These are phyloP conservation scores for Globisporangium splendens DNA, from an alignment of 352 stramenopile species.

Conservation along the genomic window DNA sequence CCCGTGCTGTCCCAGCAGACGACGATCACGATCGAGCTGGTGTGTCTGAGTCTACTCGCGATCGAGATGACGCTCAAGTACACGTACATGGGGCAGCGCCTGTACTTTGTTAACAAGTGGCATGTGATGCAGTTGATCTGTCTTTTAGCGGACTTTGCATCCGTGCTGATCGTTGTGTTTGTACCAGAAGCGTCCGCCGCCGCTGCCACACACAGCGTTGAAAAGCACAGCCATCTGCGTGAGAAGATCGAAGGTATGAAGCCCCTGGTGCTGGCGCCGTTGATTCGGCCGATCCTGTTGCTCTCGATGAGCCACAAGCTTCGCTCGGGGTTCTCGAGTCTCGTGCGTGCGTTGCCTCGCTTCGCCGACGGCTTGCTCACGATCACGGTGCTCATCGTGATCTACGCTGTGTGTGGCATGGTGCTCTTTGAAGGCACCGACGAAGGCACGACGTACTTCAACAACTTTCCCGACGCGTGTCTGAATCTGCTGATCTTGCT, in stretches of 20 bases:
- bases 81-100: conserved; percentile 37
- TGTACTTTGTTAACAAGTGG: conserved; percentile 61
- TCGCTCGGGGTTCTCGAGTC: conserved; percentile 40
- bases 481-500: conserved; percentile 67
- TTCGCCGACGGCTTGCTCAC: conserved; percentile 48
- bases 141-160: conserved; percentile 35
- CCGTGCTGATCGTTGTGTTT: conserved; percentile 35
- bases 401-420: conserved; percentile 59
- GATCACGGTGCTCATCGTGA: conserved; percentile 39
- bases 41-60: conserved; percentile 37
- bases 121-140: conserved; percentile 43
- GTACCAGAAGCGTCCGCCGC: conserved; percentile 9
- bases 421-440: conserved; percentile 61
- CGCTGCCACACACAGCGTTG: background rate
- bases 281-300: conserved; percentile 43
- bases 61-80: conserved; percentile 48
- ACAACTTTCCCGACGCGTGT: conserved; percentile 40
- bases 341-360: conserved; percentile 33
- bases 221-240: background rate
- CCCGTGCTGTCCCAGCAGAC: conserved; percentile 25
- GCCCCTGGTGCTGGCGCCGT: conserved; percentile 34
- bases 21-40: conserved; percentile 37
- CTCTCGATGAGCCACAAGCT: conserved; percentile 53
- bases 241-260: conserved; percentile 9
- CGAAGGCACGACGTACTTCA: conserved; percentile 49